A percentile compares a stretch with the other conserved stretches of the same genome.
Evolutionary conservation across 495 filamentous ascomycete genomes (phyloP).

Genomic region (Aspergillus diversus): DNA sequence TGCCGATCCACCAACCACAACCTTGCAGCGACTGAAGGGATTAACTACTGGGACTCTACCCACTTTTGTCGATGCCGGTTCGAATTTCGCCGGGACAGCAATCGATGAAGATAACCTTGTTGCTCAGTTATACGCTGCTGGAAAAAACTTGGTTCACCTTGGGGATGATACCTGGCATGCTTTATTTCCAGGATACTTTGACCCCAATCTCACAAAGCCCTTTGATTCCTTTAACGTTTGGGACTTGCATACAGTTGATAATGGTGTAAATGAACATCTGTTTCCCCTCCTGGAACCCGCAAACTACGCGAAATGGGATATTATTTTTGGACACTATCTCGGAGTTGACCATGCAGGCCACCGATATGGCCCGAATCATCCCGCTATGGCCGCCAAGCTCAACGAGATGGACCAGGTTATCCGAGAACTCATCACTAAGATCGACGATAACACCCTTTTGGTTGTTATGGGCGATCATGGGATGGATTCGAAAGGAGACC

Average conservation of each 20-base stretch:
- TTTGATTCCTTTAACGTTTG: conserved; percentile 98
- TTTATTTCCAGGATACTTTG: conserved; percentile 90
- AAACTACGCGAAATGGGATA: conserved; percentile 77
- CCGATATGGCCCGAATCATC: conserved; percentile 90
- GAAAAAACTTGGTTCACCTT: conserved; percentile 86
- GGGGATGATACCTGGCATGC: conserved; percentile 97
- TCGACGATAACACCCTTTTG: conserved; percentile 86
- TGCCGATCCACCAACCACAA: conserved; percentile 93
- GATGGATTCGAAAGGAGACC: conserved; percentile 96
- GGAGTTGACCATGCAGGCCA: conserved; percentile 98
- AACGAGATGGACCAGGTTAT: conserved; percentile 88
- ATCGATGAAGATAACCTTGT: conserved; percentile 97
- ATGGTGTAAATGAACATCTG: conserved; percentile 91
- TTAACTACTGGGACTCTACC: conserved; percentile 94
- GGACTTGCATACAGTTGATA: conserved; percentile 96
- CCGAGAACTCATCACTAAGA: conserved; percentile 64
- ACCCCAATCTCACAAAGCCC: conserved; percentile 76
- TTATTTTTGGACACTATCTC: conserved; percentile 89
- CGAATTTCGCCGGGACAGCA: conserved; percentile 94
- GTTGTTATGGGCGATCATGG: conserved; percentile 98
- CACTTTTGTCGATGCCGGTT: conserved; percentile 91
- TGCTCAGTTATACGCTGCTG: conserved; percentile 75
- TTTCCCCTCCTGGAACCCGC: conserved; percentile 74
- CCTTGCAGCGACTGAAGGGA: conserved; percentile 89
- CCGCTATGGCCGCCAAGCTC: conserved; percentile 87